phyloP scores from a whole-genome alignment of 2,329 filamentous ascomycete species.

The Coniella vitis region DNA sequence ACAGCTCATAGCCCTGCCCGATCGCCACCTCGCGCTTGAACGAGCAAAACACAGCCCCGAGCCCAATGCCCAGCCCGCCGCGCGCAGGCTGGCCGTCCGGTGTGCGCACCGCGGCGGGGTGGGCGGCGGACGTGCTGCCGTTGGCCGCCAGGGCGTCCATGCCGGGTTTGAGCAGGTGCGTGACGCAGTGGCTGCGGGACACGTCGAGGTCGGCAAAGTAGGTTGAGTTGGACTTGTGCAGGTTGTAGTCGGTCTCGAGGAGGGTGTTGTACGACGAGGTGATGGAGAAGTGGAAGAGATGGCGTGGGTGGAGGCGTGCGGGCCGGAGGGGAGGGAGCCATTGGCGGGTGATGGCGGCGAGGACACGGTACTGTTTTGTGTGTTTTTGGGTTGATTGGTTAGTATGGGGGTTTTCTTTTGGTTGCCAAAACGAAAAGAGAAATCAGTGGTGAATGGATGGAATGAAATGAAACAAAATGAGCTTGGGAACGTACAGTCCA shows the following conservation, averaged over 20 bases:
- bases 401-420: not conserved
- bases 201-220: slow-evolving; percentile 86
- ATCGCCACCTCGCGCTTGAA: slow-evolving; percentile 70
- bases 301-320: slow-evolving; percentile 17
- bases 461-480: not conserved
- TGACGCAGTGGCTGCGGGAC: slow-evolving; percentile 72
- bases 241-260: slow-evolving; percentile 33
- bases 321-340: slow-evolving; percentile 19
- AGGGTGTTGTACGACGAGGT: slow-evolving; percentile 25
- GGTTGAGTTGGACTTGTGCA: slow-evolving; percentile 47
- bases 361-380: slow-evolving; percentile 25
- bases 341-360: slow-evolving; percentile 29
- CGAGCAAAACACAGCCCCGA: slow-evolving; percentile 66
- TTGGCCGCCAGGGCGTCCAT: slow-evolving; percentile 47
- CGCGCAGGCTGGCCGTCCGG: slow-evolving; percentile 42
- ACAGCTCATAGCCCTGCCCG: slow-evolving; percentile 65
- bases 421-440: not conserved
- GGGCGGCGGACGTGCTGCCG: slow-evolving; percentile 33
- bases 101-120: slow-evolving; percentile 39
- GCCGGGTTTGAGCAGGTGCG: slow-evolving; percentile 56
- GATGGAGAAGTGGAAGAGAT: slow-evolving; percentile 32
- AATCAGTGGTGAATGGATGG: not conserved
- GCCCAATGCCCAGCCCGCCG: slow-evolving; percentile 54
- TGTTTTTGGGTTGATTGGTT: too few relatives aligned
- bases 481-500: slow-evolving; percentile 60